phyloP scores from a whole-genome alignment of 75 land plant species.

The Isoetes taiwanensis region DNA sequence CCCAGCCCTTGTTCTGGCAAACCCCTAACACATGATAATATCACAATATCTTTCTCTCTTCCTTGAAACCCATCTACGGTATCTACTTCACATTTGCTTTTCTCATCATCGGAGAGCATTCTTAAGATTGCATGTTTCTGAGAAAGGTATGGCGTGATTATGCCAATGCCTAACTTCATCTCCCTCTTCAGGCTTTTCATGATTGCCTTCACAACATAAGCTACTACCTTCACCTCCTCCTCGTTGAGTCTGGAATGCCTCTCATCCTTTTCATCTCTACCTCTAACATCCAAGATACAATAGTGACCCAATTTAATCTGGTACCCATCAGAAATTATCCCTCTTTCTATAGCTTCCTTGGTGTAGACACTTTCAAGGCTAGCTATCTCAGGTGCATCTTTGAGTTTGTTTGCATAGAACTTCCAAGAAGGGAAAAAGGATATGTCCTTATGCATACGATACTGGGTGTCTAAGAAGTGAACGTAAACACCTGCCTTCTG shows the following conservation, averaged over 20 bases:
- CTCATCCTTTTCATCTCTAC: slow-evolving; percentile 12
- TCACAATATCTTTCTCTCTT: slow-evolving; percentile 22
- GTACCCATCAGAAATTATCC: not conserved
- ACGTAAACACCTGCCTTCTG: slow-evolving; percentile 12
- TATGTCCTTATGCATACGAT: slow-evolving; percentile 18
- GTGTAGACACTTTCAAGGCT: slow-evolving; percentile 4
- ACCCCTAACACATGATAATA: slow-evolving; percentile 20
- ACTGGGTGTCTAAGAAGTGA: slow-evolving; percentile 9
- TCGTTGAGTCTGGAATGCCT: slow-evolving; percentile 10
- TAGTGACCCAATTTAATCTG: slow-evolving; percentile 15
- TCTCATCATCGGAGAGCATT: slow-evolving; percentile 7
- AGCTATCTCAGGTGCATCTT: not conserved
- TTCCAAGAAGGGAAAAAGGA: slow-evolving; percentile 12
- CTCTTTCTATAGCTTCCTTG: not conserved
- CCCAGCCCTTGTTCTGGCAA: slow-evolving; percentile 12
- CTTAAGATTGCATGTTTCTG: slow-evolving; percentile 9
- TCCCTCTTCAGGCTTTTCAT: slow-evolving; percentile 8
- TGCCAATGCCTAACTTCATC: slow-evolving; percentile 8
- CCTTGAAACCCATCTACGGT: slow-evolving; percentile 25
- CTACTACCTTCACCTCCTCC: slow-evolving; percentile 17
- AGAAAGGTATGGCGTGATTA: slow-evolving; percentile 19
- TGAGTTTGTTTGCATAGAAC: slow-evolving; percentile 8
- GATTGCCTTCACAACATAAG: slow-evolving; percentile 11
- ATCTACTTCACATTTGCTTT: slow-evolving; percentile 11
- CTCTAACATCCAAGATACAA: slow-evolving; percentile 14